Base-by-base conservation (phyloP, 2,329 filamentous ascomycete species). In the Plectosphaerella cucumerina region DNA sequence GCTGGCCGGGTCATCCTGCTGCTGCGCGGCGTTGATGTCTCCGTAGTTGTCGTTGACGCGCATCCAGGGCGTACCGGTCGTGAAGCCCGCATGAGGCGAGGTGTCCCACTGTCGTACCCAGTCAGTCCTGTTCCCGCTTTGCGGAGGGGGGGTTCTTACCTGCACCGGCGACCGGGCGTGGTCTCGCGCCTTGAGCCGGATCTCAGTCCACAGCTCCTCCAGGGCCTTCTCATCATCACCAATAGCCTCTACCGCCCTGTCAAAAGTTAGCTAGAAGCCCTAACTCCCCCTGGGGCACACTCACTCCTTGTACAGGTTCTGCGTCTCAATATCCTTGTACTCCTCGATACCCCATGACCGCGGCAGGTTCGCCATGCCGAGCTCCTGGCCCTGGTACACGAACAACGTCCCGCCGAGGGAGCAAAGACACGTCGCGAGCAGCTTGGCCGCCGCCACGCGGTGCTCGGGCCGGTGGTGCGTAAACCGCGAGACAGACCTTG, bases 331-430 rank as follows among this genome's bases (percentile, higher is more conserved):
- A 9, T 47, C 44, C 12, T 73, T 69, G 61, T 75, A 75, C 31
- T 73, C 71, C 0, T 70, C 67, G 10, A 80, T 70, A 6, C 44
- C 44, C 78, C 78, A 83, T 2, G 68, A 58, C 9, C 58, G 52
- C 0, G 80, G 78, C 15, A 75, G 68, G 53, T 82, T 83, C 51
- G 73, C 22, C 75, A 82, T 81, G n/a, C 79, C 80, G 37, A 84
- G 75, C 61, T 84, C 81, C 57, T 84, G 76, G 2, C 81, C 81
- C 57, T 84, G 80, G 54, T 82, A 84, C 17, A 84, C 53, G 57
- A 79, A 82, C 1, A 82, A 61, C 1, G 80, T 83, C 3, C 81
- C 81, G 6, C 75, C 66, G 67, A 82, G 66, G 3, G 72, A 75
- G 0, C 68, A 62, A 50, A 81, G 72, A 54, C 84, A 68, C 0